Base-by-base conservation (phyloP, 305 asterid genomes). In the Plantago rigida region DNA sequence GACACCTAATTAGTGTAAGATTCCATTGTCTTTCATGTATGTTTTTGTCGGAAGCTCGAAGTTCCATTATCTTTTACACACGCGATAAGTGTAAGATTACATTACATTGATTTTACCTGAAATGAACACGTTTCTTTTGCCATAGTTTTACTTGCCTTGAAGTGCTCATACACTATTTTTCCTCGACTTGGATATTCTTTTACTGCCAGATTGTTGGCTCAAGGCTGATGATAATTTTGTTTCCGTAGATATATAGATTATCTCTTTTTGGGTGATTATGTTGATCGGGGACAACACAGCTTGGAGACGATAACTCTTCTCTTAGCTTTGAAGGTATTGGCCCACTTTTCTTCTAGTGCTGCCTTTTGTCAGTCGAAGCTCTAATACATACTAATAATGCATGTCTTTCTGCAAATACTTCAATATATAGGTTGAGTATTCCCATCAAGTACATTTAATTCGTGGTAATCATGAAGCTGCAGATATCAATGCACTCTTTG, bases 381-480 rank as follows among this genome's bases (percentile, higher is more conserved):
- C 45, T 28, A 53, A 56, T 51, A 53, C 31, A 47, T 47, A 48
- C 68, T 70, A 60, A 71, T 75, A 69, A 29, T 60, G 34, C 47
- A 26, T 52, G 44, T 1, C 44, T 6, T 54, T 66, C 2, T 70
- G 52, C 62, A 36, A 56, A 59, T 59, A 50, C 63, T 50, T 62
- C 53, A 47, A 53, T 69, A 24, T 69, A 69, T 71, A 82, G 88
- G 88, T 82, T 65, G 97, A 94, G 75, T 81, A 94, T 83, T 82
- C 96, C 59, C 79, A 72, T 69, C 95, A 87, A 81, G 72, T 94
- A 59, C 99, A 94, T 76, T 76, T 94, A 66, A 94, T 94, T 77
- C 97, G 96, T 58, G 99, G 99, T 49, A 92, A 92, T 78, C 99
- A 92, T 78, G 99, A 92, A 79, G 99, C 99, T 74, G 96, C 99